Base-by-base conservation (phyloP, 345 rosid genomes). In the Fremontodendron californicum region DNA sequence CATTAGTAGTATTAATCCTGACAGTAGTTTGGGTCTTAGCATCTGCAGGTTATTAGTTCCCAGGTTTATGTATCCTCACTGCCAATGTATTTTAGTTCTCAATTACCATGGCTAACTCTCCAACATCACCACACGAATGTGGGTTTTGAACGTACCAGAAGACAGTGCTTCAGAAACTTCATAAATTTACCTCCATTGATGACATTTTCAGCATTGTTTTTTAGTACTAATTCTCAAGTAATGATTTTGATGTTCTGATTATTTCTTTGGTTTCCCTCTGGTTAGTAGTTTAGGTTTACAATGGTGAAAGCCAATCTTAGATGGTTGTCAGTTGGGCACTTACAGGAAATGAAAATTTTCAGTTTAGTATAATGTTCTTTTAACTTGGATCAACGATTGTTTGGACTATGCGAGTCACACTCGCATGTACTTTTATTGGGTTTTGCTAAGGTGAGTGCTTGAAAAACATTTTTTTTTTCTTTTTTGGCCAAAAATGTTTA, bases 131-230 rank as follows among this genome's bases (percentile, higher is more conserved):
- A 39, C 58, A 9, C 11, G 60, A 27, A 42, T 23, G 35, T 37
- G 78, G 78, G 54, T 76, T n/a, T 72, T 72, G 75, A 77, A 27
- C 48, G 77, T 67, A 64, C 54, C 83, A 3, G 31, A 80, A 45
- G 58, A 21, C 4, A 55, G 37, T 72, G 60, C 77, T 16, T 63
- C 16, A 52, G 40, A 71, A 76, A 55, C 63, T 16, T 63, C 18
- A 31, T 42, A 63, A 72, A 55, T 13, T 62, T 51, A 35, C 49
- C 27, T n/a, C 63, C 55, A 43, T 37, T 11, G 55, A 43, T 23
- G 64, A 51, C 73, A 51, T 51, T 76, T 76, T 11, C 29, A 52
- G 35, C 15, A 5, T 35, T 63, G 25, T 27, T 31, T 63, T 35
- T n/a, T n/a, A n/a, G n/a, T 27, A 35, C 23, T 9, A 73, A 39